phyloP scores from a whole-genome alignment of 1,284 basidiomycete genomes.

The Ceratobasidium sp. region DNA sequence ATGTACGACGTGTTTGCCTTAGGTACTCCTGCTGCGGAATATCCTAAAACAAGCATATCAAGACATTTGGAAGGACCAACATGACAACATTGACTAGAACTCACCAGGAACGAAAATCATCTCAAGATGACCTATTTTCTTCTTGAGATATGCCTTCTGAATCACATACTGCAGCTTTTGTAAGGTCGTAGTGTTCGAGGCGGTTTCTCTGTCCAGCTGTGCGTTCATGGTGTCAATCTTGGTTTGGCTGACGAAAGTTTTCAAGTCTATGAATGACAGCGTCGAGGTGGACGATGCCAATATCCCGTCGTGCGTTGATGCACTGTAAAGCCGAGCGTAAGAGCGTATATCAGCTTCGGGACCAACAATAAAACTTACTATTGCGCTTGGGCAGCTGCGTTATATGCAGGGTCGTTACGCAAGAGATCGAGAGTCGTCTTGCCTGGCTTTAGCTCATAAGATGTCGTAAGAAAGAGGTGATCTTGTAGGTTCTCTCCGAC shows the following conservation, averaged over 20 bases:
- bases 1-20: slow-evolving; percentile 47
- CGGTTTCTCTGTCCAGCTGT: not conserved
- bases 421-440: slow-evolving; percentile 43
- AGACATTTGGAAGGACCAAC: not conserved
- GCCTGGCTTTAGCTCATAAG: slow-evolving; percentile 43
- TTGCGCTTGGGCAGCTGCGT: slow-evolving; percentile 34
- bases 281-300: slow-evolving; percentile 29
- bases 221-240: slow-evolving; percentile 5
- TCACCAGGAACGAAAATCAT: slow-evolving; percentile 45
- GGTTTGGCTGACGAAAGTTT: slow-evolving; percentile 4
- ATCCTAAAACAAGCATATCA: not conserved
- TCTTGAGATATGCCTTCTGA: slow-evolving; percentile 20
- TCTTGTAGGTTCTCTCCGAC: slow-evolving; percentile 60
- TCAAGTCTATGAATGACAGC: slow-evolving; percentile 39
- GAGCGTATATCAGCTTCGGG: too few relatives aligned
- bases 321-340: slow-evolving; percentile 10
- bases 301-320: slow-evolving; percentile 40
- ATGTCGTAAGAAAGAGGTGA: slow-evolving; percentile 47
- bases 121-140: slow-evolving; percentile 48
- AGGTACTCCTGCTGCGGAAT: slow-evolving; percentile 46
- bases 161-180: slow-evolving; percentile 20
- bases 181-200: not conserved
- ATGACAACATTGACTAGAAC: not conserved
- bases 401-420: slow-evolving; percentile 36
- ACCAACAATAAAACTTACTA: slow-evolving; percentile 25